Conservation (phyloP, 306 rosid species). For the Canavalia ensiformis region DNA sequence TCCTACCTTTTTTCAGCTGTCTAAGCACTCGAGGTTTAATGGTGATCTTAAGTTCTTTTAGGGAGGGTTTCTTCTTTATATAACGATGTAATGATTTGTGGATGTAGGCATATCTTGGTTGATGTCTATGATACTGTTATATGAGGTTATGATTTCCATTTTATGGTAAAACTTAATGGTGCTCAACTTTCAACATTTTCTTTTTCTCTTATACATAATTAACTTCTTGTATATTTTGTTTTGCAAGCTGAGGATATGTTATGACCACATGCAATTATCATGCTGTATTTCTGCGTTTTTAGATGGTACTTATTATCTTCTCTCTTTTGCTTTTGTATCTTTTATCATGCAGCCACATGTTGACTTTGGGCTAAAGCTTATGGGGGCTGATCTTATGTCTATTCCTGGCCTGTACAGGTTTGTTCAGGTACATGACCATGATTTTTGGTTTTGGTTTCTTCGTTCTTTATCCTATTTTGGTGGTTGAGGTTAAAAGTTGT, state of each 20-base stretch:
- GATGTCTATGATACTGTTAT: background rate
- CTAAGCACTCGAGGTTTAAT: background rate
- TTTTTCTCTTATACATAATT: background rate
- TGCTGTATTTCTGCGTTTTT: background rate
- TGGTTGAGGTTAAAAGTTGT: background rate
- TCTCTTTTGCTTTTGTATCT: background rate
- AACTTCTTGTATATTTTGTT: background rate
- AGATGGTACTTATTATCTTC: background rate
- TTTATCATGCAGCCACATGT: constrained; percentile 74
- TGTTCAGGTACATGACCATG: constrained; percentile 71
- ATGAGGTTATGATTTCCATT: background rate
- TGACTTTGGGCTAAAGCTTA: constrained; percentile 85
- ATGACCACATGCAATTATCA: constrained; percentile 21
- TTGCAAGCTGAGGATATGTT: constrained; percentile 2
- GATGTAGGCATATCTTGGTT: background rate
- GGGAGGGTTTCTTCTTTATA: background rate
- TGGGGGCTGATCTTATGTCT: constrained; percentile 89
- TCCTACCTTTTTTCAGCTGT: background rate
- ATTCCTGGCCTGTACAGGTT: constrained; percentile 88
- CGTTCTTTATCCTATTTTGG: background rate
- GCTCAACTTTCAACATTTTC: background rate
- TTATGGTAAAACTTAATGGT: background rate
- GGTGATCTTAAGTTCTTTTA: background rate
- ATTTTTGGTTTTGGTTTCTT: background rate
- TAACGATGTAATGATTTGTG: background rate